These are phyloP conservation scores for Aurifilum marmelostoma DNA, from an alignment of 2,329 filamentous ascomycete genomes.

Conservation along the genomic window DNA sequence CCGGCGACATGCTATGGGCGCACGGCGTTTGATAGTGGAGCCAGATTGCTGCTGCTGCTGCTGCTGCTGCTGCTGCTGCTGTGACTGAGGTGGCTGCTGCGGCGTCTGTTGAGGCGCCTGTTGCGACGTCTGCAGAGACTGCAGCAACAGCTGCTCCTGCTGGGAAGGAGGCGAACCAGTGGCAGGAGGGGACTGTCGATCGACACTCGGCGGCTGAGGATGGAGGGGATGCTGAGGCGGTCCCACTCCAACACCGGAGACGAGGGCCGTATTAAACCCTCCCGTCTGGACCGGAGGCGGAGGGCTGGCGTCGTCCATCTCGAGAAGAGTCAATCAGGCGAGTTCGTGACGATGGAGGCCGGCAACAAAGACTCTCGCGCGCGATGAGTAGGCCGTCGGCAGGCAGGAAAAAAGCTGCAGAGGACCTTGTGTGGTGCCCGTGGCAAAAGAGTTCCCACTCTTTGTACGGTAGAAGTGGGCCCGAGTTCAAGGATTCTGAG, in stretches of 20 bases:
- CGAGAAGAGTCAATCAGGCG: background rate
- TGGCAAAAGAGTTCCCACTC: slow-evolving; percentile 19
- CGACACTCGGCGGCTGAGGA: background rate
- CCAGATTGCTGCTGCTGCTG: slow-evolving; percentile 23
- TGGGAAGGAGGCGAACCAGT: background rate
- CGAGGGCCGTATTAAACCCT: slow-evolving; percentile 3
- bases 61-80: slow-evolving; percentile 16
- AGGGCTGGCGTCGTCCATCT: slow-evolving; percentile 14
- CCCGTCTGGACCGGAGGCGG: slow-evolving; percentile 5
- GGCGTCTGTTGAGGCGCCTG: background rate
- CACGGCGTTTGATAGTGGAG: slow-evolving; percentile 49
- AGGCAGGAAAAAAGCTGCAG: slow-evolving; percentile 18
- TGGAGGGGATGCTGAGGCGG: background rate
- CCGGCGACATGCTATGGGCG: slow-evolving; percentile 58
- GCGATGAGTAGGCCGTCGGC: slow-evolving; percentile 13
- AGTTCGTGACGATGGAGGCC: slow-evolving; percentile 10
- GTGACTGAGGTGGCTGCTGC: background rate
- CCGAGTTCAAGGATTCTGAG: background rate
- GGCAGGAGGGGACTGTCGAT: background rate
- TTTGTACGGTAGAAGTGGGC: background rate
- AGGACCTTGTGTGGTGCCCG: slow-evolving; percentile 13
- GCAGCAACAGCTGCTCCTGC: background rate
- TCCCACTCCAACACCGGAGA: slow-evolving; percentile 11
- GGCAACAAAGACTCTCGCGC: slow-evolving; percentile 3
- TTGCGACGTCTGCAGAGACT: background rate